Evolutionary conservation across 148 eudicot species (phyloP).

Genomic region (Polygonum maritimum): DNA sequence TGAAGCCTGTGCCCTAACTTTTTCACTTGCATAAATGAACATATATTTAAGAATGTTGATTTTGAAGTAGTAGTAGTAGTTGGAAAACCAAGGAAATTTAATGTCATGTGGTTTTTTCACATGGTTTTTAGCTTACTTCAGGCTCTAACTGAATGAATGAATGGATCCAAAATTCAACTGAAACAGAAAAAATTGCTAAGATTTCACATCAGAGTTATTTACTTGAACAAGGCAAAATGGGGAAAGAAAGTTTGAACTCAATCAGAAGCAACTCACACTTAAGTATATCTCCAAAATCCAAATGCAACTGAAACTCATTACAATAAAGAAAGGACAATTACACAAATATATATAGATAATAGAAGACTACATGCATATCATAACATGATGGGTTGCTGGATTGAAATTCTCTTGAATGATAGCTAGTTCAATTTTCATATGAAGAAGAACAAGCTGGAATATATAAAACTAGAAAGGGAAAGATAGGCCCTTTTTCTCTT

Average conservation of each 20-base stretch:
- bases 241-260: not conserved
- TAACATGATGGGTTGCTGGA: not conserved
- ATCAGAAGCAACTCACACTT: not conserved
- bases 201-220: not conserved
- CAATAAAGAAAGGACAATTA: not conserved
- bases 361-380: slow-evolving; percentile 1
- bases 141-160: not conserved
- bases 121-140: not conserved
- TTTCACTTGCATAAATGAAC: slow-evolving; percentile 9
- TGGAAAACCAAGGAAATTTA: not conserved
- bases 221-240: not conserved
- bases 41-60: not conserved
- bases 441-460: slow-evolving; percentile 1
- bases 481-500: slow-evolving; percentile 5
- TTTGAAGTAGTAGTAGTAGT: not conserved
- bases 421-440: not conserved
- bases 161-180: not conserved
- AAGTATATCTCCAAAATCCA: not conserved
- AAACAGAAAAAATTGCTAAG: not conserved
- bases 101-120: not conserved
- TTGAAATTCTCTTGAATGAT: not conserved
- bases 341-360: not conserved
- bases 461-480: not conserved
- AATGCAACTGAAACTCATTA: slow-evolving; percentile 7
- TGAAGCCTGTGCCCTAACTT: slow-evolving; percentile 4